A percentile compares a stretch with the other conserved stretches of the same genome.
Evolutionary conservation across 306 rosid species (phyloP).

Genomic region (Dryas drummondii): DNA sequence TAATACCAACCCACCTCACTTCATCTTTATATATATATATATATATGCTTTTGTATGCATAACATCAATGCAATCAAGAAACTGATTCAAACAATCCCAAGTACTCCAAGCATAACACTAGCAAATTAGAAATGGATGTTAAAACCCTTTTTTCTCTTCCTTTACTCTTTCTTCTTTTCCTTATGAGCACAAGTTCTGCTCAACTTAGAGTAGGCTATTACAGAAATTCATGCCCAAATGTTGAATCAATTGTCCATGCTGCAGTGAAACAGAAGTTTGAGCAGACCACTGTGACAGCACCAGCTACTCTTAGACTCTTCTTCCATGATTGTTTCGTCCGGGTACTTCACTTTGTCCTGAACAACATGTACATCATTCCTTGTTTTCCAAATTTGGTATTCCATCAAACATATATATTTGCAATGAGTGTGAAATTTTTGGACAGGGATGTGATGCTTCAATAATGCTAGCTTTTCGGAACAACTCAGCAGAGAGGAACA

Average conservation of each 20-base stretch:
- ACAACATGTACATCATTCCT: neutral
- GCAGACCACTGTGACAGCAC: slow-evolving; percentile 71
- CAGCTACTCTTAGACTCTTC: slow-evolving; percentile 83
- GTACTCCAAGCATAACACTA: neutral
- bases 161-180: slow-evolving; percentile 31
- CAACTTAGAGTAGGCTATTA: slow-evolving; percentile 50
- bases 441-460: slow-evolving; percentile 94
- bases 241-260: slow-evolving; percentile 59
- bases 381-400: neutral
- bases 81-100: neutral
- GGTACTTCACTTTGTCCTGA: slow-evolving; percentile 30
- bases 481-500: slow-evolving; percentile 60
- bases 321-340: slow-evolving; percentile 86
- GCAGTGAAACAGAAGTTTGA: slow-evolving; percentile 61
- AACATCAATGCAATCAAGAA: neutral
- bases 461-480: slow-evolving; percentile 57
- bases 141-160: slow-evolving; percentile 23
- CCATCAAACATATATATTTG: neutral
- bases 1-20: slow-evolving; percentile 17
- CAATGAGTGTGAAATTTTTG: neutral
- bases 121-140: slow-evolving; percentile 36
- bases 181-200: slow-evolving; percentile 30
- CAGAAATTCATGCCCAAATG: slow-evolving; percentile 64
- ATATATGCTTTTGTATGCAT: neutral
- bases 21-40: neutral